Evolutionary conservation across 805 yeast species (phyloP).

Genomic region (Yamadazyma phyllophila): DNA sequence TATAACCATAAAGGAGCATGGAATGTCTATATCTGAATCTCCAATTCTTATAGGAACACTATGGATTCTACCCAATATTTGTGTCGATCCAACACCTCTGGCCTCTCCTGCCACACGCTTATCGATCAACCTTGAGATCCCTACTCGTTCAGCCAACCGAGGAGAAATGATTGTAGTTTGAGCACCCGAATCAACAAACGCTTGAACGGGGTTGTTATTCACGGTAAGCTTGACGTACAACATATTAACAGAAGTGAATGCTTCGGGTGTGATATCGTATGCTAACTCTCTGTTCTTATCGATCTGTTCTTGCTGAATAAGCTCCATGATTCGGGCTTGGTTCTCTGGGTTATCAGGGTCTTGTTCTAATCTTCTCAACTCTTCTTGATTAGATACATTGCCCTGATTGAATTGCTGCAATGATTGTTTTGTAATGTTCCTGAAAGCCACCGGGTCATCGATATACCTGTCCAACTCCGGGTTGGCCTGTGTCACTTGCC

Average conservation of each 20-base stretch:
- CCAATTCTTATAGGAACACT: conserved; percentile 84
- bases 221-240: conserved; percentile 74
- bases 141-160: conserved; percentile 67
- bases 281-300: conserved; percentile 81
- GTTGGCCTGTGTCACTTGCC: conserved; percentile 32
- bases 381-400: conserved; percentile 41
- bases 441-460: conserved; percentile 49
- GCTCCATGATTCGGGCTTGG: conserved; percentile 62
- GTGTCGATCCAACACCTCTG: conserved; percentile 82
- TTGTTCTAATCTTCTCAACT: conserved; percentile 51
- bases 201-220: conserved; percentile 79
- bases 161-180: conserved; percentile 85
- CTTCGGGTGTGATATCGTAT: conserved; percentile 84
- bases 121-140: conserved; percentile 72
- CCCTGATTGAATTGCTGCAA: conserved; percentile 19
- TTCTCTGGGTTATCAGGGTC: conserved; percentile 72
- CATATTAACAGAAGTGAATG: conserved; percentile 81
- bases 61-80: conserved; percentile 81
- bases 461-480: conserved; percentile 50
- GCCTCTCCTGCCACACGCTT: conserved; percentile 79
- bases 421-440: conserved; percentile 33
- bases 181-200: conserved; percentile 97
- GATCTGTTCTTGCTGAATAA: conserved; percentile 67
- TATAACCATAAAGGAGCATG: conserved; percentile 44
- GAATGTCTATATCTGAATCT: conserved; percentile 37